Evolutionary conservation across 2,329 filamentous ascomycete genomes (phyloP), one percentile per base, ranked within the genome.

Genomic region (Verticillium tricorpus): DNA sequence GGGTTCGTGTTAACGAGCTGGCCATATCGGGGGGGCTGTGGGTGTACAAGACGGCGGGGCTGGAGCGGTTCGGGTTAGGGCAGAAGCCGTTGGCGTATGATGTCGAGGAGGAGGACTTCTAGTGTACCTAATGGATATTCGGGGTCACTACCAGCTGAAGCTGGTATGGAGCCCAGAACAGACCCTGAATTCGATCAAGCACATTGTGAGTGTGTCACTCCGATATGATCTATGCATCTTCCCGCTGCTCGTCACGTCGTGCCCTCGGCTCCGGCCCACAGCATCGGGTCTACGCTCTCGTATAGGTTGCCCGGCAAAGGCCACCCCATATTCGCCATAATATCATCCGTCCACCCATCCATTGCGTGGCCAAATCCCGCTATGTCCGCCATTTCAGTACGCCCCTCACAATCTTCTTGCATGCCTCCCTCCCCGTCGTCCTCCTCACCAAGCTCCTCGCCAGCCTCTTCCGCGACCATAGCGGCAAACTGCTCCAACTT

Each of bases 401-500:
- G 25, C 69, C 70, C 70, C 0, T 57, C 63, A 0, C 2, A 40
- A n/a, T 40, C 37, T 40, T 3, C 14, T 17, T 4, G 37, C 37
- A 62, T 66, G 60, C 71, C 70, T 34, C 59, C 63, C 11, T 17
- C 5, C 0, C 61, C 55, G 0, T 64, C 63, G 0, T 70, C 67
- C 0, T 69, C 63, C 2, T 73, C 65, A 1, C 70, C 70, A 1
- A 70, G 73, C 1, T 78, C 74, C 1, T 73, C 73, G 0, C 69
- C 70, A 34, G 67, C 63, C 2, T 56, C 54, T 3, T 32, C 54
- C 9, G 78, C 73, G 0, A 82, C 75, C 0, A 80, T 72, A 57
- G 82, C 80, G 0, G 78, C 75, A 77, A 79, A 83, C 17, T 76
- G 73, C 58, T 80, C 78, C 0, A 84, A 65, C 63, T 82, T 82